Evolutionary conservation across 768 basidiomycete species (phyloP), one percentile per base, ranked within the genome.

Genomic region (Rhizopogon vesiculosus): DNA sequence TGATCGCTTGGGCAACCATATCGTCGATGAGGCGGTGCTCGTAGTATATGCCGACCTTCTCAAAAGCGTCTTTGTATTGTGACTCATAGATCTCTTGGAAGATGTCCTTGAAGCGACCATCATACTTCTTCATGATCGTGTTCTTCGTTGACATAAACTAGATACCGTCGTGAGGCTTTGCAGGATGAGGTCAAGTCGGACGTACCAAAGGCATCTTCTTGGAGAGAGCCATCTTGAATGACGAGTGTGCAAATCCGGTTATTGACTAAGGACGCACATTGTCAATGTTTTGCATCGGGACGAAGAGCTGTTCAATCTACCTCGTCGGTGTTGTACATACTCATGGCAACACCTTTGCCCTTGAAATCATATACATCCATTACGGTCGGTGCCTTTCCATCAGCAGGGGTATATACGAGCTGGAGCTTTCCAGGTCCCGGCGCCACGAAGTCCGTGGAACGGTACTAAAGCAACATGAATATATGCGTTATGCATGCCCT

Each of bases 281-380:
- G 43, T 45, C 40, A 15, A n/a, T 25, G 25, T 45, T 48, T 49
- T 41, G 57, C 13, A 29, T 42, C 7, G 8, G 19, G 28, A 18
- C 25, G 46, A 31, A 18, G 7, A 38, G 29, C 15, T 4, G 46
- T 10, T 60, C 16, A 18, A 60, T 72, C 25, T 60, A 89, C 91
- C 64, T 96, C 93, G 61, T 98, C 93, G 6, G 94, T 98, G 75
- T 98, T 98, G 77, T 98, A 98, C 97, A 98, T 98, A 67, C 86
- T 82, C 82, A 99, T 84, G 4, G 94, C 95, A 33, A 98, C 91
- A 62, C 97, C 97, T 55, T 80, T 81, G 28, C 87, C 92, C 71
- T 91, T 86, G 79, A 98, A 99, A 73, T 98, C 87, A 64, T 91
- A 98, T 41, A 99, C 93, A 59, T 95, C 77, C 67, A 98, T 72